Evolutionary conservation across 495 filamentous ascomycete genomes (phyloP).

Genomic region (Pseudomonodictys pantanalensis): DNA sequence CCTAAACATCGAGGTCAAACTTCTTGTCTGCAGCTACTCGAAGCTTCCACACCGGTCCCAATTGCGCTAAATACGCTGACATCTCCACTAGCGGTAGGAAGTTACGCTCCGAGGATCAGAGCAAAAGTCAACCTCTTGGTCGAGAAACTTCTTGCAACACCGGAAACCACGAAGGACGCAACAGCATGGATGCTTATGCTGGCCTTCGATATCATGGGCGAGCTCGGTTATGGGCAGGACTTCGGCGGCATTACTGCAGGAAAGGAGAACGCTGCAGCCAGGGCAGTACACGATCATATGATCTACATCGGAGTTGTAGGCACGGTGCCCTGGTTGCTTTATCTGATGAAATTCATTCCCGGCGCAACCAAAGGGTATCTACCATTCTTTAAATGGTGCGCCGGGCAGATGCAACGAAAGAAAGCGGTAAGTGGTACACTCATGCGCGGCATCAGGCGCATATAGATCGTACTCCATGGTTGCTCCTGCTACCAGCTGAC

Average conservation of each 20-base stretch:
- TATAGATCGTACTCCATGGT: not conserved
- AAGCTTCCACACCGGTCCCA: too few species aligned
- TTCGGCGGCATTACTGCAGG: constrained; percentile 37
- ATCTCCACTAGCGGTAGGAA: constrained; percentile 11
- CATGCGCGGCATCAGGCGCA: not conserved
- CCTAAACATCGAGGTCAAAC: not conserved
- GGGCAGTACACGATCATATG: constrained; percentile 29
- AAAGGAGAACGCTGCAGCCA: constrained; percentile 27
- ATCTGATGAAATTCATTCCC: constrained; percentile 14
- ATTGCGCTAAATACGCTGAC: too few species aligned
- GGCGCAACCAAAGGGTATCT: constrained; percentile 8
- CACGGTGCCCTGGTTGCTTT: constrained; percentile 20
- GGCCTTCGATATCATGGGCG: constrained; percentile 43
- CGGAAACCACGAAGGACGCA: constrained; percentile 36
- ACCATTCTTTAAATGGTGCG: constrained; percentile 18
- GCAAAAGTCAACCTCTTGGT: constrained; percentile 8
- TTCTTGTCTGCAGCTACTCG: too few species aligned
- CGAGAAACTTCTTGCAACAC: not conserved
- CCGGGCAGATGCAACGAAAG: constrained; percentile 10
- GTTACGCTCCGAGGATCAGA: constrained; percentile 16
- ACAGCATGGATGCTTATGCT: constrained; percentile 41
- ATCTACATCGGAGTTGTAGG: constrained; percentile 18
- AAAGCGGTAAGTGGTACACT: constrained; percentile 2
- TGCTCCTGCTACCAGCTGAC: constrained; percentile 3
- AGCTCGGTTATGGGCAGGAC: constrained; percentile 41